Conservation (phyloP, 1,284 basidiomycete species). For the Clitocybe nebularis region DNA sequence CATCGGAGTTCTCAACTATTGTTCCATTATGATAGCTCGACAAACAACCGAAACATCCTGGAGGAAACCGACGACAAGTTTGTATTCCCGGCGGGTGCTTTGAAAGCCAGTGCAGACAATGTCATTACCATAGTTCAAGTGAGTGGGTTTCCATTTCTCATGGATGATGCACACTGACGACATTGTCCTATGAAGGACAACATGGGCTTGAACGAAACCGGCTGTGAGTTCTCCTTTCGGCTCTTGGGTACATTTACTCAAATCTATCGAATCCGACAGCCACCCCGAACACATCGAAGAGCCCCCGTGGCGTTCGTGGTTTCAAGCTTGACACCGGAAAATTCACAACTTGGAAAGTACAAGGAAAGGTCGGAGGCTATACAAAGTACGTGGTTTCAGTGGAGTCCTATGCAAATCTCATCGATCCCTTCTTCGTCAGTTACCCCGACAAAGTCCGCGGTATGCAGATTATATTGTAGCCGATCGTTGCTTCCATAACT, state of each 20-base stretch:
- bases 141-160: slow-evolving; percentile 10
- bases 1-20: background rate
- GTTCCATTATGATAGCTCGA: slow-evolving; percentile 49
- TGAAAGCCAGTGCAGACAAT: slow-evolving; percentile 55
- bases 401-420: background rate
- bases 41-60: slow-evolving; percentile 53
- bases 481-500: background rate
- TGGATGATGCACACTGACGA: background rate
- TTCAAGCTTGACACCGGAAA: slow-evolving; percentile 58
- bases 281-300: slow-evolving; percentile 44
- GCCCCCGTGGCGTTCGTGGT: slow-evolving; percentile 76
- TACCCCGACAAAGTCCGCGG: slow-evolving; percentile 69
- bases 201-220: slow-evolving; percentile 72
- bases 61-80: slow-evolving; percentile 65
- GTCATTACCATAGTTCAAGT: slow-evolving; percentile 75
- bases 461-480: slow-evolving; percentile 5
- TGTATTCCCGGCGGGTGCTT: slow-evolving; percentile 51
- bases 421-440: slow-evolving; percentile 26
- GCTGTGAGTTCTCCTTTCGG: slow-evolving; percentile 29
- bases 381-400: slow-evolving; percentile 41
- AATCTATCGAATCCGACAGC: slow-evolving; percentile 14
- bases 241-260: background rate
- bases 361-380: slow-evolving; percentile 80
- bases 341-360: slow-evolving; percentile 73
- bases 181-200: slow-evolving; percentile 50